A percentile compares a stretch with the other conserved stretches of the same genome.
phyloP scores from a whole-genome alignment of 108 stramenopile species.

The Discostella pseudostelligera region DNA sequence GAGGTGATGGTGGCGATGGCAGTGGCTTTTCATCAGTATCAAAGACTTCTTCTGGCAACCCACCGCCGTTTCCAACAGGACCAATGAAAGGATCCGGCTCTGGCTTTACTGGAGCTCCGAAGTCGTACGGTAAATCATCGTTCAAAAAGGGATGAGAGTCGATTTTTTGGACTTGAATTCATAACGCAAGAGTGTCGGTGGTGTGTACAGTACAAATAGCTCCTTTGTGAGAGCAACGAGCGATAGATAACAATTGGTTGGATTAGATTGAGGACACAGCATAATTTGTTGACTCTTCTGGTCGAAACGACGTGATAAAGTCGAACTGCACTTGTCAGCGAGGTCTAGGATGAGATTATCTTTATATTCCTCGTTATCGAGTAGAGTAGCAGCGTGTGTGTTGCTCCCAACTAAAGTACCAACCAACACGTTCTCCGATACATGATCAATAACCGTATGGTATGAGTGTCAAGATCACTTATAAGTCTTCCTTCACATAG shows the following conservation, averaged over 20 bases:
- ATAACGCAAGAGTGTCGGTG: too few relatives aligned
- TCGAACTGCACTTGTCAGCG: too few relatives aligned
- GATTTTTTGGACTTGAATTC: too few relatives aligned
- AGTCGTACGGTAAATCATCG: conserved; percentile 6
- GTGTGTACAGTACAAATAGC: too few relatives aligned
- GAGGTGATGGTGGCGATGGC: background rate
- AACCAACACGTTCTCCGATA: background rate
- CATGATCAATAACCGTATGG: background rate
- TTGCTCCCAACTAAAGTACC: background rate
- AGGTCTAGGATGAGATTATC: too few relatives aligned
- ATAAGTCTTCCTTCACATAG: conserved; percentile 27
- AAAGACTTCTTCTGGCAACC: background rate
- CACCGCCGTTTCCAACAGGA: conserved; percentile 1
- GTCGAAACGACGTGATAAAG: too few relatives aligned
- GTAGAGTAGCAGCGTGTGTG: too few relatives aligned
- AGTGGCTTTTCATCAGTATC: conserved; percentile 1
- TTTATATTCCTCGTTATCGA: too few relatives aligned
- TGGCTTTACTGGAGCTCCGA: background rate
- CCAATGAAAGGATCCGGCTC: conserved; percentile 9
- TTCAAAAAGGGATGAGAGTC: background rate
- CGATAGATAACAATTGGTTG: too few relatives aligned
- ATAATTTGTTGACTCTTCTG: too few relatives aligned
- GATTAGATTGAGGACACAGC: too few relatives aligned
- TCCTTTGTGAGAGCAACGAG: too few relatives aligned
- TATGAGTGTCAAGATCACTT: background rate